These are phyloP conservation scores for Saccharum spontaneum DNA, from an alignment of 176 grass and related monocot genomes.

Conservation along the genomic window DNA sequence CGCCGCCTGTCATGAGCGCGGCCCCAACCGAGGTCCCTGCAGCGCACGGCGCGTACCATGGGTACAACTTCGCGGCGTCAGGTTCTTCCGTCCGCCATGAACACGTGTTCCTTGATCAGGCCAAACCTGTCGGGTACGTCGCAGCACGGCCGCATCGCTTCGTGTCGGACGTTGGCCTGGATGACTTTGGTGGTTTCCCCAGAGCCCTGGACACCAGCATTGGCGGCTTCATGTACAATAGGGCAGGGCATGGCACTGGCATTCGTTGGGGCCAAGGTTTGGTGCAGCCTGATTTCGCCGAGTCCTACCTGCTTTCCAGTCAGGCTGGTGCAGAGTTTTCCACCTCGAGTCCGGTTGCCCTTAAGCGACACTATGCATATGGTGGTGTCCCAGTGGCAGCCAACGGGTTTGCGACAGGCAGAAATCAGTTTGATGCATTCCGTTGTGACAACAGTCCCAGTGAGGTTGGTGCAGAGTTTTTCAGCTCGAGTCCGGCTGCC, in stretches of 20 bases:
- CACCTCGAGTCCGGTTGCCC: neutral
- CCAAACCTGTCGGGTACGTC: slow-evolving; percentile 22
- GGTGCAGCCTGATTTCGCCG: slow-evolving; percentile 38
- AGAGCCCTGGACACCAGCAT: slow-evolving; percentile 5
- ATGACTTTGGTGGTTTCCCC: slow-evolving; percentile 17
- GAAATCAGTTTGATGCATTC: slow-evolving; percentile 41
- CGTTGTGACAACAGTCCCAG: slow-evolving; percentile 36
- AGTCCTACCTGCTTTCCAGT: slow-evolving; percentile 32
- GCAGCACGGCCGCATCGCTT: slow-evolving; percentile 21
- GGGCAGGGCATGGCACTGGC: slow-evolving; percentile 22
- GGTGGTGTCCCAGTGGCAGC: slow-evolving; percentile 5
- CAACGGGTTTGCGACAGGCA: slow-evolving; percentile 7
- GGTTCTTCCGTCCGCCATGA: slow-evolving; percentile 34
- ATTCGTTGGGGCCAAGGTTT: slow-evolving; percentile 30
- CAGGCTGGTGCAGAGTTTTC: slow-evolving; percentile 28
- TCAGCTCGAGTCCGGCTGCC: neutral
- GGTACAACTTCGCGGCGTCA: slow-evolving; percentile 30
- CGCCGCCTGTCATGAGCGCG: neutral
- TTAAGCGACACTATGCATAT: slow-evolving; percentile 32
- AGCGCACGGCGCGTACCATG: neutral
- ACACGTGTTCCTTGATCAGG: slow-evolving; percentile 23
- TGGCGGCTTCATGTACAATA: slow-evolving; percentile 37
- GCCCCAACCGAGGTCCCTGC: neutral
- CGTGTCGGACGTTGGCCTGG: slow-evolving; percentile 20
- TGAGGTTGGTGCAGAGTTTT: slow-evolving; percentile 1